Evolutionary conservation across 139 green algal species (phyloP), one percentile per base, ranked within the genome.

Genomic region (Coelastrella sp.): DNA sequence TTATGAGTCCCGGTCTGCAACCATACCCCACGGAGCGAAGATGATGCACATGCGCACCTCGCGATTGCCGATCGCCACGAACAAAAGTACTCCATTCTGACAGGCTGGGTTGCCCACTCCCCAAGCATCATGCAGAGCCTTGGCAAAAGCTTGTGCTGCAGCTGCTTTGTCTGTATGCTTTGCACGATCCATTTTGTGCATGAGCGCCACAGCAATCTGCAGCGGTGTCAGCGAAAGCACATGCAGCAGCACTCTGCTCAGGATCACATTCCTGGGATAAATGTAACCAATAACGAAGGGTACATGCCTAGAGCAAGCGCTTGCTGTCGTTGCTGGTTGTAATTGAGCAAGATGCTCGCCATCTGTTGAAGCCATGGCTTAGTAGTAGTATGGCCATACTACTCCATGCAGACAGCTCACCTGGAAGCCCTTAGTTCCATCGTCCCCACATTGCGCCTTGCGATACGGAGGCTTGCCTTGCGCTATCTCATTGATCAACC

Each of bases 1-100:
- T 49, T 49, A 49, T 49, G 35, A 49, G 35, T 49, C 35, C 35
- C 35, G 35, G 35, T 49, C 35, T 49, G 35, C 35, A 49, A 49
- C 35, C 35, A 49, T 49, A 49, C 35, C 35, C 35, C 35, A 49
- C 35, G 35, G 35, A 49, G 1, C 35, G 35, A 49, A 49, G 35
- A 49, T 49, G 35, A 49, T 5, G 35, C 35, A 49, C 35, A 49
- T 49, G 25, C 90, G 10, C 84, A 96, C 90, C 89, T 96, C 89
- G 0, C 94, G 82, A 76, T 96, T 89, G 4, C 91, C 61, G 1
- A 93, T 78, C 4, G 95, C 78, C 66, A 96, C 78, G 7, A 97
- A 88, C 58, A 97, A 56, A 17, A 97, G 66, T 56, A 95, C 78
- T 74, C 95, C 95, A 78, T 97, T 94, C 89, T 95, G 27, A 92